Conservation (phyloP, 2,329 filamentous ascomycete species). For the Pseudocercospora pini-densiflorae region DNA sequence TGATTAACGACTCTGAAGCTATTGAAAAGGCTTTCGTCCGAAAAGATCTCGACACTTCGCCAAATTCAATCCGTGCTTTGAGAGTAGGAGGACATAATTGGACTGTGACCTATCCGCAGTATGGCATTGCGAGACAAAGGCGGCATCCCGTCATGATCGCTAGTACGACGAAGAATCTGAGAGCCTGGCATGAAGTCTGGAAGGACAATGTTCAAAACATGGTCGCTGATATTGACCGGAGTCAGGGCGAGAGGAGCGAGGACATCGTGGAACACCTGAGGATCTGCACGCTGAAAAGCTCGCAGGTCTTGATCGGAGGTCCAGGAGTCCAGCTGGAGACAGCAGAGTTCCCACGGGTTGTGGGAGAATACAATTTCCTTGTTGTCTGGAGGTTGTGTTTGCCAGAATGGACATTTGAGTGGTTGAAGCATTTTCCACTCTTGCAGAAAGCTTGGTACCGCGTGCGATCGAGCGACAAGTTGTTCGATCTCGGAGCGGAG, state of each 20-base stretch:
- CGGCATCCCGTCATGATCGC: conserved; percentile 1
- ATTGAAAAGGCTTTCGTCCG: background rate
- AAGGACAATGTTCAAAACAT: background rate
- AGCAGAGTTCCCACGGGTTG: background rate
- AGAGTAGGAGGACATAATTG: conserved; percentile 12
- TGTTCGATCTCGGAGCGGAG: background rate
- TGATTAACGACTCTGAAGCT: background rate
- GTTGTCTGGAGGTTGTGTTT: background rate
- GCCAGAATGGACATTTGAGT: background rate
- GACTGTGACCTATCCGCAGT: conserved; percentile 10
- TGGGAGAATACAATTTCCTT: conserved; percentile 4
- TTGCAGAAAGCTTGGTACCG: background rate
- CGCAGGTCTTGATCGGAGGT: background rate
- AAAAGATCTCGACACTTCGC: conserved; percentile 12
- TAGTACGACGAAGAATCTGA: background rate
- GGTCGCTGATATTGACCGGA: background rate
- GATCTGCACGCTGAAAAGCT: background rate
- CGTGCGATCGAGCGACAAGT: background rate
- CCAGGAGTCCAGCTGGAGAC: background rate
- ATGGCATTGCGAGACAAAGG: background rate
- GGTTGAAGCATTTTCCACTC: background rate
- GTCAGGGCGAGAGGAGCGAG: background rate
- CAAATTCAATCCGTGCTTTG: conserved; percentile 8
- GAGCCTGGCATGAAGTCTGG: background rate
- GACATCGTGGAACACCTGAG: background rate